These are phyloP conservation scores for Blastobotrys buckinghamii DNA, from an alignment of 1,139 yeast genomes.

Conservation along the genomic window DNA sequence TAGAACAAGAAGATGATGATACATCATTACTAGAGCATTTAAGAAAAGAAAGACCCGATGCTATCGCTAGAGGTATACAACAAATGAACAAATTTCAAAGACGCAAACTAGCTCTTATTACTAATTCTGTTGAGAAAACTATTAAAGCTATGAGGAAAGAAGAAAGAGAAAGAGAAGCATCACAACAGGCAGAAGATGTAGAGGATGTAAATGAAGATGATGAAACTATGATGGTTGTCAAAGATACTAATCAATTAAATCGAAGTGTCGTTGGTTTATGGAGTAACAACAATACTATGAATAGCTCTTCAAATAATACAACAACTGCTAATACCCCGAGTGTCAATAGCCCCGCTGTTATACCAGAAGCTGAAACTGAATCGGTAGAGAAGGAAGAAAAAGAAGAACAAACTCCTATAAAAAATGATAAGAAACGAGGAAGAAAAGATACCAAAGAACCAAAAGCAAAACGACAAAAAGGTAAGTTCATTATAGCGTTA, in stretches of 20 bases:
- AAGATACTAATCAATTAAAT: constrained; percentile 54
- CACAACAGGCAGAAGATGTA: constrained; percentile 15
- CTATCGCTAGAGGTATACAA: constrained; percentile 2
- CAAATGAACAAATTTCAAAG: constrained; percentile 41
- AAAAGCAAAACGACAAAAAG: constrained; percentile 32
- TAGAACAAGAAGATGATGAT: not conserved
- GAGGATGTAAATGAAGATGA: constrained; percentile 34
- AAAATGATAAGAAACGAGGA: constrained; percentile 23
- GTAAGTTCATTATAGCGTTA: constrained; percentile 22
- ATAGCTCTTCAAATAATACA: not conserved
- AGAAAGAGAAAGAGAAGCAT: constrained; percentile 36
- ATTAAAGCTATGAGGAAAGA: constrained; percentile 39
- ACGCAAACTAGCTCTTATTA: constrained; percentile 54
- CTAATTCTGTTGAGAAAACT: constrained; percentile 53
- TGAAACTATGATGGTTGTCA: constrained; percentile 52
- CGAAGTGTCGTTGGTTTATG: constrained; percentile 70
- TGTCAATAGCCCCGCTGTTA: constrained; percentile 10
- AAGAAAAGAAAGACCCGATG: constrained; percentile 2
- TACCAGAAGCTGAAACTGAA: constrained; percentile 7
- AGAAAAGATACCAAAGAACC: constrained; percentile 31
- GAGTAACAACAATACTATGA: constrained; percentile 33
- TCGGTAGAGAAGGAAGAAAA: constrained; percentile 21
- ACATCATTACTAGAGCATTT: not conserved
- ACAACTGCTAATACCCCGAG: constrained; percentile 7
- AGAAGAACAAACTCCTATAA: constrained; percentile 25